These are phyloP conservation scores for Hemerocallis citrina DNA, from an alignment of 106 monocot genomes.

Conservation along the genomic window DNA sequence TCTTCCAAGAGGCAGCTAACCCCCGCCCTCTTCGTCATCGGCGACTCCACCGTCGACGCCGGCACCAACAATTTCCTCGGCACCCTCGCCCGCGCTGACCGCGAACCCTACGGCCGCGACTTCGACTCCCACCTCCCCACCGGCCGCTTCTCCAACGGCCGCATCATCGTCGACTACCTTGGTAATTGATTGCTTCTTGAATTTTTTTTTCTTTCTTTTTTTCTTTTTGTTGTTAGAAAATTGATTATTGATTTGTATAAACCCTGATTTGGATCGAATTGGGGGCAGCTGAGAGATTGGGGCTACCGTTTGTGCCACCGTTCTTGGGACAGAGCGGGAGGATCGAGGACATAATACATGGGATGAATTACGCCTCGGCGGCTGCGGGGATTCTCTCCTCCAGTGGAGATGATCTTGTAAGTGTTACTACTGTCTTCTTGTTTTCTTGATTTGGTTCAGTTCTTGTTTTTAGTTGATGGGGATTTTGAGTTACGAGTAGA, in stretches of 20 bases:
- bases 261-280: too few species aligned
- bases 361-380: slow-evolving; percentile 69
- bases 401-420: slow-evolving; percentile 77
- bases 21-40: slow-evolving; percentile 72
- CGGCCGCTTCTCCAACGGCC: too few species aligned
- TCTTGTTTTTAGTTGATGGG: too few species aligned
- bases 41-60: slow-evolving; percentile 81
- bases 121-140: slow-evolving; percentile 68
- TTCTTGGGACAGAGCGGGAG: slow-evolving; percentile 32
- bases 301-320: slow-evolving; percentile 69
- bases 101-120: slow-evolving; percentile 72
- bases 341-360: slow-evolving; percentile 46
- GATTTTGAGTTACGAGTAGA: too few species aligned
- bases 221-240: background rate
- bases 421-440: background rate
- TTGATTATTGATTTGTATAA: background rate
- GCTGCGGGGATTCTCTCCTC: slow-evolving; percentile 68
- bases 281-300: too few species aligned
- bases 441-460: too few species aligned
- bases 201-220: background rate
- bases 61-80: slow-evolving; percentile 83
- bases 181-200: slow-evolving; percentile 20
- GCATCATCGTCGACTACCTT: slow-evolving; percentile 75
- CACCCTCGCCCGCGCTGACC: slow-evolving; percentile 78
- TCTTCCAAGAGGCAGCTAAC: too few species aligned